Evolutionary conservation across 2,329 filamentous ascomycete genomes (phyloP), one percentile per base, ranked within the genome.

Genomic region (Phaeosphaeriaceae sp.): DNA sequence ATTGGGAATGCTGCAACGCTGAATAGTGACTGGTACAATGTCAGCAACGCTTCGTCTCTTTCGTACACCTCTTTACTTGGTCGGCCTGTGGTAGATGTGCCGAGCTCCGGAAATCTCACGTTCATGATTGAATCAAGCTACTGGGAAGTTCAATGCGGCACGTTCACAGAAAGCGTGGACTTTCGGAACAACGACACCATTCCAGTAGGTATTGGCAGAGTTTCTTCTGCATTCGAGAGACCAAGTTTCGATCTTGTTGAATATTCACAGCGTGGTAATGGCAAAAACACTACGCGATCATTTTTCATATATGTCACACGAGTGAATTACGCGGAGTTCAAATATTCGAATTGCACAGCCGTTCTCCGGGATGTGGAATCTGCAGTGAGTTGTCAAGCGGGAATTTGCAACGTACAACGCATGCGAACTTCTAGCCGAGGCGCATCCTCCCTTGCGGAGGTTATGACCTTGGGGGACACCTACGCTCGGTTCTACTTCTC

Each of bases 41-140:
- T 35, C 3, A 35, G 30, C 30, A 15, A 35, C 30, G 30, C 9
- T 3, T 13, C 40, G 5, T 17, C 15, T 9, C 10, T 24, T 21
- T 8, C 15, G 1, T 59, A 59, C 21, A 52, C 49, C 17, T 59
- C 57, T 7, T 4, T 55, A 4, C 44, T 59, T 19, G 57, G 57
- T 1, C 21, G 55, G 5, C 57, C 57, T 7, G 28, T 53, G 1
- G 52, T 30, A 10, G 57, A 52, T 3, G 6, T 59, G 17, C 57
- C 57, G 7, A 30, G 30, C 1, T 30, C 17, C 15, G 57, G 57
- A 3, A 59, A 59, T 15, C 8, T 8, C 7, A 49, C 57, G 7
- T 59, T 59, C 13, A 48, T 28, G 7, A 19, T 59, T 5, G n/a
- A 30, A 8, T 28, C 42, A 11, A 49, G 52, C 24, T 59, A 59